Conservation (phyloP, 805 yeast species). For the Metschnikowia vanudenii region DNA sequence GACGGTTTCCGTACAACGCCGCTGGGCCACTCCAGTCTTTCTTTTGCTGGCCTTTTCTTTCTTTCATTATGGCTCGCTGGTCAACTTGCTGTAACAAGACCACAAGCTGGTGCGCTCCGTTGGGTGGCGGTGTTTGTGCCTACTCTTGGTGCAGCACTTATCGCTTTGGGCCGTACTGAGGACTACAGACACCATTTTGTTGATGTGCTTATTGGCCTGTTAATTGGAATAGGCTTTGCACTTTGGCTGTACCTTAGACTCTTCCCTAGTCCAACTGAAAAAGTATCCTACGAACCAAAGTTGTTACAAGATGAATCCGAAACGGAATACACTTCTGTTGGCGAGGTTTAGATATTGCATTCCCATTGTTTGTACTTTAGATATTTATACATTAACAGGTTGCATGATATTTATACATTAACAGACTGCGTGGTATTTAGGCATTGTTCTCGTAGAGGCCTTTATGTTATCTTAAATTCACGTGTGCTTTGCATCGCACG, state of each 20-base stretch:
- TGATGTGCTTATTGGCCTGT: conserved; percentile 74
- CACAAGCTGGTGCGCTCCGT: conserved; percentile 62
- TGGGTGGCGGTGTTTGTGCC: conserved; percentile 54
- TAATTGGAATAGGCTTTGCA: conserved; percentile 63
- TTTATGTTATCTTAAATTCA: too few species aligned
- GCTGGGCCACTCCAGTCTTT: conserved; percentile 73
- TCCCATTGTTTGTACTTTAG: too few species aligned
- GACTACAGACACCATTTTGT: conserved; percentile 93
- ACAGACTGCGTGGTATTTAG: too few species aligned
- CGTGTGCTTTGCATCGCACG: too few species aligned
- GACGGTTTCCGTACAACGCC: conserved; percentile 86
- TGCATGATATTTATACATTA: too few species aligned
- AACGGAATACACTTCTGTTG: conserved; percentile 16
- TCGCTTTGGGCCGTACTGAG: conserved; percentile 83
- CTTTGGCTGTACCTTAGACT: conserved; percentile 53
- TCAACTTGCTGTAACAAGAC: conserved; percentile 50
- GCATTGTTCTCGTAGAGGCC: too few species aligned
- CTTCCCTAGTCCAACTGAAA: conserved; percentile 43
- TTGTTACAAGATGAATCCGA: conserved; percentile 18
- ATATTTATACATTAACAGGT: too few species aligned
- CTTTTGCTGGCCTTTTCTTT: conserved; percentile 68
- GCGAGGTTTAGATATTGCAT: conserved; percentile 7
- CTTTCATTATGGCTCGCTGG: conserved; percentile 65
- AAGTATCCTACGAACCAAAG: conserved; percentile 41
- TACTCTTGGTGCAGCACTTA: conserved; percentile 61